Base-by-base conservation (phyloP, 164 flowering plant genomes). In the Dillenia turbinata region DNA sequence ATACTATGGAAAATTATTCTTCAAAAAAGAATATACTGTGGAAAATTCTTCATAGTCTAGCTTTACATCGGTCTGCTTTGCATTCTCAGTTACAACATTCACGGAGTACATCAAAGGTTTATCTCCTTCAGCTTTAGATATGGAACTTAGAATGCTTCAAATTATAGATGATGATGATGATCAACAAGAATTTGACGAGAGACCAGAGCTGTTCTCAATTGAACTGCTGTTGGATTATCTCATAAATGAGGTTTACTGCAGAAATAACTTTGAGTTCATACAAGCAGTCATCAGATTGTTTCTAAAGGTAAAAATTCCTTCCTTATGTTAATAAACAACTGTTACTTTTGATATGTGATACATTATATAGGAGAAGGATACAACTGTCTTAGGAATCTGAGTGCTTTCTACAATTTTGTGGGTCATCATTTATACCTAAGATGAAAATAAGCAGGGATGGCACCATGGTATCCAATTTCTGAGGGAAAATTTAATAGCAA, bases 131-230 rank as follows among this genome's bases (percentile, higher is more conserved):
- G 61, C 83, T 48, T 72, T 95, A 79, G 99, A 95, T 71, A 69
- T 92, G 89, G 99, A 95, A 67, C 85, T 95, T 43, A 78, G 99
- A 44, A 82, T 92, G 87, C 96, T 95, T 72, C 97, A 92, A 70
- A 84, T 95, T 56, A 71, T 92, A 67, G 97, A 95, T 56, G 91
- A 87, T 26, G 76, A 69, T 16, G 82, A 81, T 22, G 84, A 85
- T 61, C 75, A 77, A 59, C 81, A 81, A 62, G 83, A 83, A 52
- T 74, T 75, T 59, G 85, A 70, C 16, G 71, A 73, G 47, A 82
- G 88, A 63, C 85, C 83, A 2, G 97, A 89, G 69, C 54, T 92
- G 55, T 48, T 69, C 61, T 75, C 70, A 26, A 79, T 95, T 60
- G 96, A 82, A 65, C 77, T 87, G 49, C 83, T 95, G 49, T 64